Evolutionary conservation across 108 stramenopile species (phyloP).

Genomic region (Nitzschia sp.): DNA sequence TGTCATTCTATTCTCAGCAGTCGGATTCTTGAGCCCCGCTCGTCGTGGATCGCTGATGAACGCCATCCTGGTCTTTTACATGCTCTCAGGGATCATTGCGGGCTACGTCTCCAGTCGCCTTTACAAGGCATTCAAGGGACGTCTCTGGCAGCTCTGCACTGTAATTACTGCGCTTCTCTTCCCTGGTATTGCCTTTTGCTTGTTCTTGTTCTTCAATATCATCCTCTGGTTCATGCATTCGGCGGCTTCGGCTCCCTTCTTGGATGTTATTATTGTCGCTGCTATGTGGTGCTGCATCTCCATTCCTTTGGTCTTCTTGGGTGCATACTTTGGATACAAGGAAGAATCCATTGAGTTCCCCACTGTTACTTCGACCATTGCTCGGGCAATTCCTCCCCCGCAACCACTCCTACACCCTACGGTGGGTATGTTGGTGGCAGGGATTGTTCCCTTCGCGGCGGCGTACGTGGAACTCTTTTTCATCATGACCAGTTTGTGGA

Average conservation of each 20-base stretch:
- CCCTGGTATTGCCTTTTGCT: constrained; percentile 85
- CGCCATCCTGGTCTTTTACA: constrained; percentile 87
- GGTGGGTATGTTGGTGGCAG: constrained; percentile 82
- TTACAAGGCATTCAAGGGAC: constrained; percentile 95
- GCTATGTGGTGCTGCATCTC: constrained; percentile 98
- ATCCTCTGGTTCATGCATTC: constrained; percentile 87
- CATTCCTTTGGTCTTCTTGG: constrained; percentile 97
- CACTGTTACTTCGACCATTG: constrained; percentile 89
- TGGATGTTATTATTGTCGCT: constrained; percentile 91
- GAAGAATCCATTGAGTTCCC: constrained; percentile 79
- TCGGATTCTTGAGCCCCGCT: constrained; percentile 94
- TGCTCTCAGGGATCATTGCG: constrained; percentile 86
- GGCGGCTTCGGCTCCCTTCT: constrained; percentile 92
- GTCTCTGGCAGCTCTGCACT: constrained; percentile 95
- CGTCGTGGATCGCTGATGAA: constrained; percentile 93
- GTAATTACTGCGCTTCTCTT: constrained; percentile 85
- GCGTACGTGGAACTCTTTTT: constrained; percentile 99
- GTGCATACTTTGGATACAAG: constrained; percentile 99
- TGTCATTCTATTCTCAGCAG: constrained; percentile 82
- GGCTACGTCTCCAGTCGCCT: constrained; percentile 88
- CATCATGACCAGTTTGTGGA: constrained; percentile 98
- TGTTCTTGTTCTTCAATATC: constrained; percentile 90
- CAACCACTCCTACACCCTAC: constrained; percentile 77
- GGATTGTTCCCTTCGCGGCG: constrained; percentile 96
- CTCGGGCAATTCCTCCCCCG: constrained; percentile 91